Percentiles rank a stretch among this genome's conserved stretches.
Evolutionary conservation across 805 yeast species (phyloP).

Genomic region (Candida broadrunensis): DNA sequence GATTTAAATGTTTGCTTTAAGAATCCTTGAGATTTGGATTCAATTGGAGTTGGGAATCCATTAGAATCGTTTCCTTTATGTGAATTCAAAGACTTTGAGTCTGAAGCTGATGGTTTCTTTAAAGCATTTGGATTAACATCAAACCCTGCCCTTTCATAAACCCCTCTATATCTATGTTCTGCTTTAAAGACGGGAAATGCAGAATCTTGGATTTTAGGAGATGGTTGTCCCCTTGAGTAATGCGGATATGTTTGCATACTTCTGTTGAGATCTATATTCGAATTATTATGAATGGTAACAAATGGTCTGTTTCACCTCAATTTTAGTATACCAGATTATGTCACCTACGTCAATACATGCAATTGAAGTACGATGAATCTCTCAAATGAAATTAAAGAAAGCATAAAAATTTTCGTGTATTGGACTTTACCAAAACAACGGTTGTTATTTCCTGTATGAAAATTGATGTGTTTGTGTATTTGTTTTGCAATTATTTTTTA

Average conservation of each 20-base stretch:
- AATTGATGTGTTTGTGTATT: no score
- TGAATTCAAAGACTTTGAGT: background rate
- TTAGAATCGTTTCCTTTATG: background rate
- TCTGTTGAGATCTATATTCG: no score
- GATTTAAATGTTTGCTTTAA: background rate
- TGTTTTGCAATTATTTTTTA: no score
- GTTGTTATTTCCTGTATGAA: no score
- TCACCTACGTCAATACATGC: no score
- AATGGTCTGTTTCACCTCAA: no score
- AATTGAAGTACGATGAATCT: no score
- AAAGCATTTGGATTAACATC: conserved; percentile 38
- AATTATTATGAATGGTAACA: no score
- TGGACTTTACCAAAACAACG: no score
- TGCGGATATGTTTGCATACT: conserved; percentile 12
- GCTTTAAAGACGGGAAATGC: conserved; percentile 73
- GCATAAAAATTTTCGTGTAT: no score
- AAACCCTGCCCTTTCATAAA: conserved; percentile 80
- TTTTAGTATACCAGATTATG: no score
- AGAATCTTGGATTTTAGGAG: conserved; percentile 33
- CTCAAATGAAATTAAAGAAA: no score
- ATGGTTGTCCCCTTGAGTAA: conserved; percentile 18
- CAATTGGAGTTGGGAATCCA: background rate
- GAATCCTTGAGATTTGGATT: background rate
- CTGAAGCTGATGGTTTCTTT: background rate
- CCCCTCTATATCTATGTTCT: conserved; percentile 60